Evolutionary conservation across 345 rosid genomes (phyloP), one percentile per base, ranked within the genome.

Genomic region (Aquilaria sinensis): DNA sequence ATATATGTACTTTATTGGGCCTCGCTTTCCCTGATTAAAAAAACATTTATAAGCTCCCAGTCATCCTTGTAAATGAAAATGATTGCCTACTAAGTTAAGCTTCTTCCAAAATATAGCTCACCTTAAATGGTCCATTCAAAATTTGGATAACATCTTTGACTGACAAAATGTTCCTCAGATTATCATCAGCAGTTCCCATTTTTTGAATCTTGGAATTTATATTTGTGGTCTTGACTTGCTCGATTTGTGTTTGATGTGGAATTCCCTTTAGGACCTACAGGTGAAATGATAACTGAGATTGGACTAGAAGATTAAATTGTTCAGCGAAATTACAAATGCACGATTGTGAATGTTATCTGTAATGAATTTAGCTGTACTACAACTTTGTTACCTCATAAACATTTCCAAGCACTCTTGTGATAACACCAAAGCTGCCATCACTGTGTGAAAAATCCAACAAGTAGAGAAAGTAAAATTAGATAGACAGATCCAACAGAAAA

Each of bases 331-430:
- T 4, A 37, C 43, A 37, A 37, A 37, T 37, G 43, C 43, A 37
- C 8, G 43, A 37, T 3, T 9, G 8, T 37, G 8, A 37, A 37
- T 3, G 5, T 37, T 2, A 37, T 37, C 43, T 37, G 7, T 37
- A 3, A 37, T 23, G 23, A 37, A 37, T 37, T 37, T 37, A 37
- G 43, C 43, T 37, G 51, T 47, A 2, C n/a, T 33, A 55, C 47
- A 10, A 37, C 47, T 47, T 29, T 56, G 61, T 59, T 51, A 85
- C 96, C 88, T 86, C 92, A 77, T 88, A 84, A 57, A 87, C 96
- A 79, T 92, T 96, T 67, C 79, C 84, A 78, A 88, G 96, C 46
- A 92, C 91, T 57, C 95, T 87, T 60, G 89, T 89, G 34, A 89
- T 82, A 48, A 92, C 84, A 55, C 98, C 98, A 67, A 89, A 92